Evolutionary conservation across 768 basidiomycete genomes (phyloP).

Genomic region (Strobilomyces echinocephalus): DNA sequence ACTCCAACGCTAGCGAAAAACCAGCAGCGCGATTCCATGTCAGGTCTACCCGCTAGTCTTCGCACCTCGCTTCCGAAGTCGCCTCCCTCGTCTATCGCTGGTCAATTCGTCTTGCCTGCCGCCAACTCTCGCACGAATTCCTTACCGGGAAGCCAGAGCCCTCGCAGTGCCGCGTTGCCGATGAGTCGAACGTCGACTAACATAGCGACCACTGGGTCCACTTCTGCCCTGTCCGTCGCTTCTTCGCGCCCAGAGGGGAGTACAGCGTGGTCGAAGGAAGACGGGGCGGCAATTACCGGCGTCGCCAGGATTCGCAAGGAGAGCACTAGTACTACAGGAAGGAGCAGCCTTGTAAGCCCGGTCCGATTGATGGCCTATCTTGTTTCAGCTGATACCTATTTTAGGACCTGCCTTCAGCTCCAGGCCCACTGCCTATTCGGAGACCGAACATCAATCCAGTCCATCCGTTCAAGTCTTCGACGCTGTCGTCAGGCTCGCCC

Average conservation of each 20-base stretch:
- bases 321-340: slow-evolving; percentile 40
- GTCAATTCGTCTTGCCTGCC: slow-evolving; percentile 40
- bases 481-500: slow-evolving; percentile 46
- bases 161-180: slow-evolving; percentile 33
- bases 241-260: slow-evolving; percentile 39
- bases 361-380: background rate
- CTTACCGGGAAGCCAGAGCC: slow-evolving; percentile 34
- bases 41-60: slow-evolving; percentile 39
- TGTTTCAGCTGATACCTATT: slow-evolving; percentile 5
- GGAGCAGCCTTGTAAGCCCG: slow-evolving; percentile 24
- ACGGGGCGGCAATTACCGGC: slow-evolving; percentile 30
- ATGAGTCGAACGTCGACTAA: slow-evolving; percentile 33
- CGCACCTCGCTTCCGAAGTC: slow-evolving; percentile 46
- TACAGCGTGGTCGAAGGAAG: slow-evolving; percentile 36
- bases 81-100: slow-evolving; percentile 40
- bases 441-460: slow-evolving; percentile 38
- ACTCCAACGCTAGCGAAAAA: slow-evolving; percentile 69
- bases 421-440: slow-evolving; percentile 43
- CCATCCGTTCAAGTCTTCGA: slow-evolving; percentile 48
- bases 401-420: slow-evolving; percentile 36
- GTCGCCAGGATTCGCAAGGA: slow-evolving; percentile 47
- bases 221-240: slow-evolving; percentile 38
- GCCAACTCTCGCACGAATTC: slow-evolving; percentile 35
- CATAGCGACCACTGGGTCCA: slow-evolving; percentile 28
- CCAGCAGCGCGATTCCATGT: slow-evolving; percentile 52